Percentiles rank a stretch among this genome's conserved stretches.
Conservation (phyloP, 1,139 yeast genomes). For the Nakaseomyces glabratus region DNA sequence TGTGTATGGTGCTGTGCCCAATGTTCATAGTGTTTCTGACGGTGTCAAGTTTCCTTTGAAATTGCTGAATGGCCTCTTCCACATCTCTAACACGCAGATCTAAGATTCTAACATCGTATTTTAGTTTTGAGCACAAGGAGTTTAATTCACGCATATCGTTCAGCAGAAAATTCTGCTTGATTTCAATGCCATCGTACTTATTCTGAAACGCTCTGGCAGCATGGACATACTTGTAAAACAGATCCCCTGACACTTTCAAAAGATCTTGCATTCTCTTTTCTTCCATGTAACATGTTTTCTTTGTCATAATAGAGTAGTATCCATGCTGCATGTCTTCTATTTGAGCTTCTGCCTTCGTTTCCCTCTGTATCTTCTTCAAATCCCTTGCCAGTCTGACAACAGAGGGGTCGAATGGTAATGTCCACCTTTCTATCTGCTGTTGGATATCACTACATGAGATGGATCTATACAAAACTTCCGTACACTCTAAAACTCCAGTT, state of each 20-base stretch:
- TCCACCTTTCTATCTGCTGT: conserved; percentile 32
- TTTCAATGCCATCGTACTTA: conserved; percentile 30
- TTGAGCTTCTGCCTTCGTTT: conserved; percentile 8
- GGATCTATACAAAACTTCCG: conserved; percentile 18
- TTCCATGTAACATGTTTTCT: conserved; percentile 8
- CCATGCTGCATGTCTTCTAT: conserved; percentile 12
- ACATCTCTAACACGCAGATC: conserved; percentile 70
- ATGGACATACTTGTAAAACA: conserved; percentile 27
- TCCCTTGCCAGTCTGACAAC: conserved; percentile 27
- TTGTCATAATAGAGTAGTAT: conserved; percentile 9
- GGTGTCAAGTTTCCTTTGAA: conserved; percentile 37
- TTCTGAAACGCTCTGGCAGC: conserved; percentile 33
- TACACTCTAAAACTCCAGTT: conserved; percentile 1
- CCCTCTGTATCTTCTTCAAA: conserved; percentile 14
- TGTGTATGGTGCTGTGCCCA: conserved; percentile 14
- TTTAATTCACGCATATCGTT: conserved; percentile 54
- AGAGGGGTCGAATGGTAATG: conserved; percentile 29
- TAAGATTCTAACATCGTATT: conserved; percentile 70
- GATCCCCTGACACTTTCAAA: conserved; percentile 12
- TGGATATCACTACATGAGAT: conserved; percentile 42
- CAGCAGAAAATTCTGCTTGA: conserved; percentile 34
- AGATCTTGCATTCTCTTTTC: conserved; percentile 12
- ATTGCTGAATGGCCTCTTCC: conserved; percentile 56
- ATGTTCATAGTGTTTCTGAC: conserved; percentile 27
- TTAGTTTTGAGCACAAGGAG: conserved; percentile 63